Evolutionary conservation across 139 green algal species (phyloP).

Genomic region (Closterium sp.): DNA sequence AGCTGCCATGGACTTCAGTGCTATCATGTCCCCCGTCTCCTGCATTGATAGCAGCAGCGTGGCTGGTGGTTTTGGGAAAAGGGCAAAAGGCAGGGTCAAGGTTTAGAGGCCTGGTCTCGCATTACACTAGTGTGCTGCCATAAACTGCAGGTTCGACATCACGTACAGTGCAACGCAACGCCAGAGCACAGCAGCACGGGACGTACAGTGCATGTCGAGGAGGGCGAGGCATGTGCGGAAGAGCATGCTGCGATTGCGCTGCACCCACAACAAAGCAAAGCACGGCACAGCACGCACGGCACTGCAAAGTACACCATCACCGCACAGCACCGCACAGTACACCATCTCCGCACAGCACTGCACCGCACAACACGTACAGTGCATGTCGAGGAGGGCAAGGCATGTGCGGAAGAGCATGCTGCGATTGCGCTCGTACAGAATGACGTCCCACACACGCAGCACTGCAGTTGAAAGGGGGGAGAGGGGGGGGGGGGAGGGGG

Average conservation of each 20-base stretch:
- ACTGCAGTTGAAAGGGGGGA: conserved; percentile 12
- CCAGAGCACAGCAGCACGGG: too few relatives aligned
- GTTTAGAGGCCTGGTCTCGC: too few relatives aligned
- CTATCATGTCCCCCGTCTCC: conserved; percentile 23
- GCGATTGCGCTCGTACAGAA: conserved; percentile 69
- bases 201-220: conserved; percentile 66
- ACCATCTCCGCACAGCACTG: conserved; percentile 69
- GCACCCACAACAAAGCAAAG: conserved; percentile 76
- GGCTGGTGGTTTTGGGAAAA: background rate
- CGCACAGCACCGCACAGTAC: conserved; percentile 39
- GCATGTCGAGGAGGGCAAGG: conserved; percentile 73
- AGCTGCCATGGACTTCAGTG: conserved; percentile 27
- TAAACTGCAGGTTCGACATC: conserved; percentile 13
- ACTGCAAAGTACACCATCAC: too few relatives aligned
- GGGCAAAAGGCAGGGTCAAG: too few relatives aligned
- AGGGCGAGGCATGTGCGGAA: conserved; percentile 74
- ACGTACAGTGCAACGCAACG: background rate
- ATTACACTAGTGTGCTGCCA: background rate
- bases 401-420: conserved; percentile 71
- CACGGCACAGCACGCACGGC: conserved; percentile 75
- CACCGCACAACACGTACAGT: conserved; percentile 20
- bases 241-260: conserved; percentile 65
- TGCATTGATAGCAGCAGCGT: background rate
- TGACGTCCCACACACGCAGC: conserved; percentile 78
- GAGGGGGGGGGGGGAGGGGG: too few relatives aligned